Evolutionary conservation across 768 basidiomycete genomes (phyloP).

Genomic region (Phlebiopsis flavidoalba): DNA sequence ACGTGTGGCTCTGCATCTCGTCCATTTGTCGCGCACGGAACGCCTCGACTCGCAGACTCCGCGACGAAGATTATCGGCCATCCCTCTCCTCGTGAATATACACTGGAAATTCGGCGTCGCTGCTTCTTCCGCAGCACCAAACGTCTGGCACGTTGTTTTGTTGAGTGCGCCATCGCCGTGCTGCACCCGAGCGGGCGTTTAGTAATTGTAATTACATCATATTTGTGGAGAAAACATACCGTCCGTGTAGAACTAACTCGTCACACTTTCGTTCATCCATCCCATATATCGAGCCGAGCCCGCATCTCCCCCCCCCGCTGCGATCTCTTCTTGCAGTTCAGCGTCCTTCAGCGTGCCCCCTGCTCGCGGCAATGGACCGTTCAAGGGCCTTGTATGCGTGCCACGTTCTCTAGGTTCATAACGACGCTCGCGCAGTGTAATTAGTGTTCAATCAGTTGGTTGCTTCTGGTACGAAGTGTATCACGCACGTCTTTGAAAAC

Average conservation of each 20-base stretch:
- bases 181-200: constrained; percentile 31
- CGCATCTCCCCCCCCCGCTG: constrained; percentile 78
- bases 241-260: constrained; percentile 90
- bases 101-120: constrained; percentile 88
- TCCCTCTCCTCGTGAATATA: constrained; percentile 79
- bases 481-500: constrained; percentile 77
- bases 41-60: constrained; percentile 93
- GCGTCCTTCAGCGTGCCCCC: constrained; percentile 64
- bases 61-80: constrained; percentile 75
- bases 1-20: constrained; percentile 80
- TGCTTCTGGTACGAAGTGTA: neutral
- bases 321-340: constrained; percentile 78
- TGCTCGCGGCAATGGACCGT: constrained; percentile 71
- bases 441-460: neutral
- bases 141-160: constrained; percentile 61
- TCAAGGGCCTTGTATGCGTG: constrained; percentile 74
- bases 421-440: constrained; percentile 83
- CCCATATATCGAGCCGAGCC: constrained; percentile 80
- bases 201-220: neutral
- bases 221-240: constrained; percentile 43
- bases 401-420: constrained; percentile 87
- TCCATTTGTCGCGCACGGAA: constrained; percentile 95
- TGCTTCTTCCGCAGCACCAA: constrained; percentile 73
- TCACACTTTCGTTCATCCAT: constrained; percentile 95
- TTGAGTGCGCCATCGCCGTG: constrained; percentile 84